Percentiles rank a stretch among this genome's conserved stretches.
These are phyloP conservation scores for Phaeosphaeria sp. DNA, from an alignment of 2,329 filamentous ascomycete species.

Conservation along the genomic window DNA sequence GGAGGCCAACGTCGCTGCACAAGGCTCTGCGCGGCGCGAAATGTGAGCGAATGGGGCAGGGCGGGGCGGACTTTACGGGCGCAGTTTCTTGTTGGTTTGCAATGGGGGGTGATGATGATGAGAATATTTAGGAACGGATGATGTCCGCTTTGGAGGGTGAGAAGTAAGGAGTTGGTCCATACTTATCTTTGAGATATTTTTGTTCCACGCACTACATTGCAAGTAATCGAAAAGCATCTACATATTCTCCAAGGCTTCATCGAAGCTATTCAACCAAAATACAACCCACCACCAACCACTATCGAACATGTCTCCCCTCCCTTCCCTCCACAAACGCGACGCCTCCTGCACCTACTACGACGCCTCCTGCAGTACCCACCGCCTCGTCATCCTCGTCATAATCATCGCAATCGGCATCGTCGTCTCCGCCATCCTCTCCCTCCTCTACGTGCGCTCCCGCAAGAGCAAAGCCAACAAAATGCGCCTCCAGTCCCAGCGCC, in stretches of 20 bases:
- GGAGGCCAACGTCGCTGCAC: not conserved
- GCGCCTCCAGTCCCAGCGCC: not conserved
- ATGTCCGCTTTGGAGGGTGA: not conserved
- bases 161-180: not conserved
- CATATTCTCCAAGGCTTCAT: not conserved
- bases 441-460: conserved; percentile 18
- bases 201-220: too few relatives aligned
- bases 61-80: not conserved
- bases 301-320: conserved; percentile 14
- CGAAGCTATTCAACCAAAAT: not conserved
- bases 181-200: not conserved
- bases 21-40: not conserved
- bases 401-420: conserved; percentile 22
- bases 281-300: not conserved
- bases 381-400: conserved; percentile 27
- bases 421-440: conserved; percentile 17
- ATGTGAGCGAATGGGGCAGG: not conserved
- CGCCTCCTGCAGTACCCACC: conserved; percentile 21
- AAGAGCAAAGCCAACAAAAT: conserved; percentile 2
- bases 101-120: not conserved
- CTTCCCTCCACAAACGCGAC: conserved; percentile 12
- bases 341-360: conserved; percentile 16
- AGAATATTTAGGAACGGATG: not conserved
- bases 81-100: not conserved
- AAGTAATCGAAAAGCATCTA: too few relatives aligned